Conservation (phyloP, 1,139 yeast genomes). For the Eremothecium cymbalariae region DNA sequence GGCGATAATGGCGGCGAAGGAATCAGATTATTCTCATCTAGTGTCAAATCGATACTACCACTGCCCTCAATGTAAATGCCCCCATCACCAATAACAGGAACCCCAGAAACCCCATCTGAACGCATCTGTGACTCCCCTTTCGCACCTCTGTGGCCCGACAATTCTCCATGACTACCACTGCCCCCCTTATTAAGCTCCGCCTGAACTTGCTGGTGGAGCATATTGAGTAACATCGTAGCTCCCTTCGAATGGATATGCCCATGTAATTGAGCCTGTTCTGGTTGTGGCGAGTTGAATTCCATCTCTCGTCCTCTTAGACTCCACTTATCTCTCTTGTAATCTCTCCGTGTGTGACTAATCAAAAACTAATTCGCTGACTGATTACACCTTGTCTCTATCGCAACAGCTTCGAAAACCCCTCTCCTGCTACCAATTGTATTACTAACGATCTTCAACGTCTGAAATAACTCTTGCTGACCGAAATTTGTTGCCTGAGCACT, state of each 20-base stretch:
- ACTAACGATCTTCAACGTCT: no score
- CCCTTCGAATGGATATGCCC: slow-evolving; percentile 13
- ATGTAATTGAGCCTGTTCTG: slow-evolving; percentile 26
- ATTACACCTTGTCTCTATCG: no score
- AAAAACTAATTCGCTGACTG: no score
- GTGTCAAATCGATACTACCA: slow-evolving; percentile 10
- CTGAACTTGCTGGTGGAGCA: slow-evolving; percentile 13
- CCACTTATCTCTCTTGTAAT: neutral
- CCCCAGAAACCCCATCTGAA: slow-evolving; percentile 2
- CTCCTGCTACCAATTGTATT: no score
- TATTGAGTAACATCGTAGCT: slow-evolving; percentile 11
- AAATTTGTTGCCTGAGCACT: slow-evolving; percentile 3
- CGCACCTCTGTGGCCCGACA: slow-evolving; percentile 7
- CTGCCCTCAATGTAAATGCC: slow-evolving; percentile 7
- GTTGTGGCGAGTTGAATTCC: slow-evolving; percentile 27
- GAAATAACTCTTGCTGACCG: no score
- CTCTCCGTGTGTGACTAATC: neutral
- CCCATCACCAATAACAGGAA: slow-evolving; percentile 8
- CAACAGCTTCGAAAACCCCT: no score
- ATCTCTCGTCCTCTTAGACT: slow-evolving; percentile 8
- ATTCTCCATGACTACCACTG: neutral
- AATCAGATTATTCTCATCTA: slow-evolving; percentile 13
- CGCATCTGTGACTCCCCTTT: slow-evolving; percentile 2
- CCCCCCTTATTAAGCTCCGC: neutral
- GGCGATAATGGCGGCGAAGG: slow-evolving; percentile 32